A percentile compares a stretch with the other conserved stretches of the same genome.
These are phyloP conservation scores for Detonula confervacea DNA, from an alignment of 352 stramenopile genomes.

Conservation along the genomic window DNA sequence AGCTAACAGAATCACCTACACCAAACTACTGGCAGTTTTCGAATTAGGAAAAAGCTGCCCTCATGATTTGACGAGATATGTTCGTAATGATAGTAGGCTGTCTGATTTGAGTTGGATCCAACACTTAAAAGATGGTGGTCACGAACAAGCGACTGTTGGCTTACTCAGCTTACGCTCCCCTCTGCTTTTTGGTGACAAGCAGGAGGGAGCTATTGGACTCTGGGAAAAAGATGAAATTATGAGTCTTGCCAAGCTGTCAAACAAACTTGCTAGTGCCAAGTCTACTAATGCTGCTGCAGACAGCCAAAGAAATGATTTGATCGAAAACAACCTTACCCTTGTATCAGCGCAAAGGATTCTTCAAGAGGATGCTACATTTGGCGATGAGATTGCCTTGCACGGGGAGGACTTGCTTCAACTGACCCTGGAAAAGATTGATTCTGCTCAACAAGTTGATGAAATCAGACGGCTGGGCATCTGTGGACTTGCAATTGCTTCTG, in stretches of 20 bases:
- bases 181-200: slow-evolving; percentile 4
- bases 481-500: slow-evolving; percentile 33
- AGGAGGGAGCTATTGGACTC: slow-evolving; percentile 14
- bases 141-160: slow-evolving; percentile 25
- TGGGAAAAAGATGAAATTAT: slow-evolving; percentile 49
- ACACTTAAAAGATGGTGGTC: slow-evolving; percentile 23
- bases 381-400: slow-evolving; percentile 18
- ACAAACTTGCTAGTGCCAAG: slow-evolving; percentile 30
- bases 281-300: background rate
- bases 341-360: slow-evolving; percentile 34
- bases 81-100: slow-evolving; percentile 33
- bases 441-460: slow-evolving; percentile 25
- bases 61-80: slow-evolving; percentile 29
- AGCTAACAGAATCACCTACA: no score
- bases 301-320: slow-evolving; percentile 11
- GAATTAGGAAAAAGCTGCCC: slow-evolving; percentile 47
- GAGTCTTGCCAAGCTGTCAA: slow-evolving; percentile 47
- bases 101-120: slow-evolving; percentile 40
- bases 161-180: slow-evolving; percentile 22
- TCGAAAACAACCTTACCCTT: slow-evolving; percentile 40
- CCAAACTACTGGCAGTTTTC: slow-evolving; percentile 19
- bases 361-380: slow-evolving; percentile 21
- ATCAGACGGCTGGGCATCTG: slow-evolving; percentile 27
- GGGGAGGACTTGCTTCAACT: slow-evolving; percentile 31
- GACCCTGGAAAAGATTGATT: slow-evolving; percentile 39